Evolutionary conservation across 83 land plant species (phyloP).

Genomic region (Picea mariana): DNA sequence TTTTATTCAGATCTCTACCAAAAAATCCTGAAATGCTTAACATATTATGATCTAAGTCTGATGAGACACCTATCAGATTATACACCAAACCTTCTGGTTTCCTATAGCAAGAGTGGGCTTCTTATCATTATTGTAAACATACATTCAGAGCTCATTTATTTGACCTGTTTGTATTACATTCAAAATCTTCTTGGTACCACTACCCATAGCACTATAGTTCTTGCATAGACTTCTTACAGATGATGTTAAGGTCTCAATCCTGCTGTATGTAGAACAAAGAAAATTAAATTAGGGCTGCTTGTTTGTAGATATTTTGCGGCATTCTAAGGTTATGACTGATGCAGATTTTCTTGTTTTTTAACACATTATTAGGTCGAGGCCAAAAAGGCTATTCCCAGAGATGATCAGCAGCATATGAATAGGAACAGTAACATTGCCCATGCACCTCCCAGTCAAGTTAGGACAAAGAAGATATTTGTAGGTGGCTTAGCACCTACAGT

Average conservation of each 20-base stretch:
- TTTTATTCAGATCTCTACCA: not conserved
- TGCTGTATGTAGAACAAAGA: not conserved
- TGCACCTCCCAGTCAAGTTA: slow-evolving; percentile 41
- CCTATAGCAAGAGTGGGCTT: not conserved
- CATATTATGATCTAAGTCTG: not conserved
- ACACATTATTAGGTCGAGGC: slow-evolving; percentile 54
- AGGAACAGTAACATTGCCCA: slow-evolving; percentile 36
- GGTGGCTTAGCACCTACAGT: slow-evolving; percentile 65
- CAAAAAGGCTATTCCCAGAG: slow-evolving; percentile 66
- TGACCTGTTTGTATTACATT: not conserved
- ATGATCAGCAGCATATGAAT: slow-evolving; percentile 46
- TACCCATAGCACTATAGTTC: not conserved
- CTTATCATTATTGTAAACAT: not conserved
- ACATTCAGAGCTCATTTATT: not conserved
- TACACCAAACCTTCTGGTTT: not conserved
- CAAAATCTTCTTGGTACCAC: not conserved
- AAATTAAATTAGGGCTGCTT: not conserved
- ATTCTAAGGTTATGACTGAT: slow-evolving; percentile 12
- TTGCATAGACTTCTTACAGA: not conserved
- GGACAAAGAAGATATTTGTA: slow-evolving; percentile 66
- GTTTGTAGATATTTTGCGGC: not conserved
- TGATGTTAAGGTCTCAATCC: not conserved
- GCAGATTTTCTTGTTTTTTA: slow-evolving; percentile 12
- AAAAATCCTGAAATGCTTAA: not conserved
- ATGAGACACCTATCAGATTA: not conserved